Evolutionary conservation across 1,284 basidiomycete genomes (phyloP).

Genomic region (Papiliotrema flavescens): DNA sequence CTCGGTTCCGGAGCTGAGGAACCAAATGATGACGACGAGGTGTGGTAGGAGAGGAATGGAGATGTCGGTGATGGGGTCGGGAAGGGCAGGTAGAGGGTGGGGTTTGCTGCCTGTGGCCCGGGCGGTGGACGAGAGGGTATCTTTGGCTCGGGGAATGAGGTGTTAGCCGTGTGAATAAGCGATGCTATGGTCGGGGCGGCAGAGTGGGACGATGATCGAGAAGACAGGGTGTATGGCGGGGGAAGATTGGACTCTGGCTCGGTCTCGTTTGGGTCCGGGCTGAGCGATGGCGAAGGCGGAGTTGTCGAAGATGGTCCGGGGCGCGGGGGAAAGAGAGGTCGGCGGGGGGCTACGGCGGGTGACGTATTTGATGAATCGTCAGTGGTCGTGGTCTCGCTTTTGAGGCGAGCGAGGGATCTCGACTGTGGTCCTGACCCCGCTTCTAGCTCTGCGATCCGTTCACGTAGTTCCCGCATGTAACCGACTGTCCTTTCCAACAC

Average conservation of each 20-base stretch:
- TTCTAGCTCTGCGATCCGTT: slow-evolving; percentile 31
- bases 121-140: slow-evolving; percentile 1
- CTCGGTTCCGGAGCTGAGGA: slow-evolving; percentile 33
- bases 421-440: not conserved
- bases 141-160: not conserved
- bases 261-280: slow-evolving; percentile 37
- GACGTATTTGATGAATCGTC: not conserved
- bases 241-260: slow-evolving; percentile 36
- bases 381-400: too few relatives aligned
- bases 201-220: not conserved
- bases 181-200: not conserved
- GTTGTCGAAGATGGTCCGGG: slow-evolving; percentile 3
- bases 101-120: slow-evolving; percentile 25
- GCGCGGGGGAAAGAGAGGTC: not conserved
- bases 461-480: slow-evolving; percentile 45
- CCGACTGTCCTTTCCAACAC: slow-evolving; percentile 46
- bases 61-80: slow-evolving; percentile 46
- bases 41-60: slow-evolving; percentile 37
- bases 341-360: not conserved
- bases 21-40: slow-evolving; percentile 6
- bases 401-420: too few relatives aligned
- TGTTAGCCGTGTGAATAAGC: slow-evolving; percentile 1
- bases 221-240: slow-evolving; percentile 29
- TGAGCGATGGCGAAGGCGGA: slow-evolving; percentile 28
- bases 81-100: slow-evolving; percentile 44